Conservation (phyloP, 352 stramenopile genomes). For the Lagenidium giganteum region DNA sequence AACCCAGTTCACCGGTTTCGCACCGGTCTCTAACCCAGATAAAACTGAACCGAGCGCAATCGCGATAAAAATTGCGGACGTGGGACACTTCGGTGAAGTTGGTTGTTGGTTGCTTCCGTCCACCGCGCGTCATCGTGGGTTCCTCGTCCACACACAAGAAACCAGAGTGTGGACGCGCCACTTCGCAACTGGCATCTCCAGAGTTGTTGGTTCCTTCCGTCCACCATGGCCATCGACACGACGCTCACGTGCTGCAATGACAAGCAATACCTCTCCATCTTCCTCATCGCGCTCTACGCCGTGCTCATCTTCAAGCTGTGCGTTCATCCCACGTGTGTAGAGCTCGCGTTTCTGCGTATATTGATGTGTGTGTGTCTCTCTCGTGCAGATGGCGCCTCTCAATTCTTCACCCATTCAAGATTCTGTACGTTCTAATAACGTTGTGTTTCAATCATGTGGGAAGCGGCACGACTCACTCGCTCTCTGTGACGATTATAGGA, state of each 20-base stretch:
- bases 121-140: no score
- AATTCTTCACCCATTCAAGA: slow-evolving; percentile 87
- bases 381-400: slow-evolving; percentile 73
- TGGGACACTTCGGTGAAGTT: no score
- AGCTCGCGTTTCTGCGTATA: not conserved
- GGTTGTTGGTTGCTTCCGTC: no score
- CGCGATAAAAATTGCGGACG: no score
- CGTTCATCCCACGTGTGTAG: not conserved
- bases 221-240: slow-evolving; percentile 33
- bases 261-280: slow-evolving; percentile 81
- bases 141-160: no score
- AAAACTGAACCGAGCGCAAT: no score
- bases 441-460: not conserved
- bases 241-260: slow-evolving; percentile 86
- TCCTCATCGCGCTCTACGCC: slow-evolving; percentile 84
- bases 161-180: no score
- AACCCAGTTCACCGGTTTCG: no score
- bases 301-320: slow-evolving; percentile 87
- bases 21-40: no score
- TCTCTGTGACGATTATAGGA: slow-evolving; percentile 35
- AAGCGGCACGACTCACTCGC: not conserved
- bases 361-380: not conserved
- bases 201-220: no score
- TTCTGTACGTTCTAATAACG: slow-evolving; percentile 47
- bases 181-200: no score